Percentiles rank a stretch among this genome's conserved stretches.
These are phyloP conservation scores for Porcisia hertigi DNA, from an alignment of 208 protist genomes.

Conservation along the genomic window DNA sequence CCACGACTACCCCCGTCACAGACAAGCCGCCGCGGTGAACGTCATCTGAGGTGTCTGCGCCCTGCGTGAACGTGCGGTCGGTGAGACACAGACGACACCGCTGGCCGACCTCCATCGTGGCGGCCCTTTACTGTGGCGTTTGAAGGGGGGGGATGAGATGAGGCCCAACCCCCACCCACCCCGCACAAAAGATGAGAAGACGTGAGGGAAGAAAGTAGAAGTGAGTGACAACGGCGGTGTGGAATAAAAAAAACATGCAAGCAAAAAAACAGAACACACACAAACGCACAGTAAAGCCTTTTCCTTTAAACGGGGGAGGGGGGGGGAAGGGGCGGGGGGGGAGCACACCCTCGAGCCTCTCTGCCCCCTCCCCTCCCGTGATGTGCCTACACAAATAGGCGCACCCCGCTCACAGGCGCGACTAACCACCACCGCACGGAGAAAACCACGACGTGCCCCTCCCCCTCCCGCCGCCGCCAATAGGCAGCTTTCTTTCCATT, in stretches of 20 bases:
- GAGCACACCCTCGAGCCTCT: not conserved
- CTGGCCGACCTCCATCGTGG: conserved; percentile 42
- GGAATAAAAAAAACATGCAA: too few relatives aligned
- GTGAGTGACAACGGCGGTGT: not conserved
- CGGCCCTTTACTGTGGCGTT: not conserved
- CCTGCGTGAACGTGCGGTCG: conserved; percentile 1
- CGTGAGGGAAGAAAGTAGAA: not conserved
- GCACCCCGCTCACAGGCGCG: not conserved
- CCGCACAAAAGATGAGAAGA: not conserved
- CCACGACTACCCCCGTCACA: conserved; percentile 47
- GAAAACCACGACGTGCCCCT: not conserved
- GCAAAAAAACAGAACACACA: not conserved
- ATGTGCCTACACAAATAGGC: not conserved
- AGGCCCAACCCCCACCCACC: too few relatives aligned
- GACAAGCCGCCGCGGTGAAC: conserved; percentile 7
- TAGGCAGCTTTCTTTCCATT: not conserved
- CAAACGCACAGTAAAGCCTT: too few relatives aligned
- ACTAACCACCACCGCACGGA: not conserved
- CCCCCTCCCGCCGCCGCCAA: not conserved
- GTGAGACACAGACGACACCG: conserved; percentile 31
- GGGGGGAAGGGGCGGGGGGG: too few relatives aligned
- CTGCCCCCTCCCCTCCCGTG: not conserved
- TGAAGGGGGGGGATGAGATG: not conserved
- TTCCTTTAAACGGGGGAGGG: too few relatives aligned
- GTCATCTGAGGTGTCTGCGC: not conserved